A percentile compares a stretch with the other conserved stretches of the same genome.
Conservation (phyloP, 768 basidiomycete genomes). For the Mrakia blollopis region DNA sequence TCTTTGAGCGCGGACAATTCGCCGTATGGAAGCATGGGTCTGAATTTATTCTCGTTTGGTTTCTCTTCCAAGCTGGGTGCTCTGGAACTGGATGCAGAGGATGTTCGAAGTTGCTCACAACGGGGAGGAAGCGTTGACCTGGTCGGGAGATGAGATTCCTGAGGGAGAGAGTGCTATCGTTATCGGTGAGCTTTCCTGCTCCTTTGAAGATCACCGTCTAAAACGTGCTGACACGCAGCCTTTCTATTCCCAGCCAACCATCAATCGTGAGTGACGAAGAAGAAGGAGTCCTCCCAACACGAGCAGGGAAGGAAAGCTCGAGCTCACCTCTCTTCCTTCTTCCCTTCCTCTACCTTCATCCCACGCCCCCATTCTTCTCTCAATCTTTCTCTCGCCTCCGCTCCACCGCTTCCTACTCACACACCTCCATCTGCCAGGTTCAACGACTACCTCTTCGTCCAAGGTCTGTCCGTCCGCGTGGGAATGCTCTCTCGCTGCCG, state of each 20-base stretch:
- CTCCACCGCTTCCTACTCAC: no score
- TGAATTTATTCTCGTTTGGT: background rate
- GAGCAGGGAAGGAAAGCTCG: background rate
- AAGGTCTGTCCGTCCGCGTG: slow-evolving; percentile 14
- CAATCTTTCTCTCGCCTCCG: background rate
- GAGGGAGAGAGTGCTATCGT: slow-evolving; percentile 18
- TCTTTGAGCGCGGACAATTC: no score
- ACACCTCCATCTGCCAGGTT: background rate
- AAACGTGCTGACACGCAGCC: background rate
- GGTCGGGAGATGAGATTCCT: slow-evolving; percentile 1
- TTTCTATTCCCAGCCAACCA: slow-evolving; percentile 6
- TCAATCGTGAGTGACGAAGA: background rate
- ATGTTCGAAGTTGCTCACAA: slow-evolving; percentile 12
- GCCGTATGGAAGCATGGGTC: background rate
- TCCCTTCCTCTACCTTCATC: background rate
- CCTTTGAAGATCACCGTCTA: background rate
- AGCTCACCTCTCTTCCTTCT: background rate
- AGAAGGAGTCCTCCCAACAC: background rate
- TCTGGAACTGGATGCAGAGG: slow-evolving; percentile 19
- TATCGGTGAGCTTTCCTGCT: background rate
- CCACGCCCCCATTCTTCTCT: no score
- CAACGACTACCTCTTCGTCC: slow-evolving; percentile 21
- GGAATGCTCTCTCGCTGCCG: slow-evolving; percentile 3
- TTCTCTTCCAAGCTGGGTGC: background rate
- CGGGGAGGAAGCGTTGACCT: slow-evolving; percentile 1